phyloP scores from a whole-genome alignment of 176 grass and related monocot species.

The Rhynchospora tenuis region DNA sequence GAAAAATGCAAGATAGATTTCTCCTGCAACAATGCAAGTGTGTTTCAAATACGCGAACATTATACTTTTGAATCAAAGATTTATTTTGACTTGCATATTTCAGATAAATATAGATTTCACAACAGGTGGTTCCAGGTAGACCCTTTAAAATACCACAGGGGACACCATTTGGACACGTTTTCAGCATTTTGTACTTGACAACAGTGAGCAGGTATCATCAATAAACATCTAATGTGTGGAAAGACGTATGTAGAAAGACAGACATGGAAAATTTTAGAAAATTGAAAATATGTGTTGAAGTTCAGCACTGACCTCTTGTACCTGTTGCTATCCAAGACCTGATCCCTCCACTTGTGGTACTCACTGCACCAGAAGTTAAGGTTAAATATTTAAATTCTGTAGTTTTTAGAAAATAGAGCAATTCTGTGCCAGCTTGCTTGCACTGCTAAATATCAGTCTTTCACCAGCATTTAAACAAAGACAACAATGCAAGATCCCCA shows the following conservation, averaged over 20 bases:
- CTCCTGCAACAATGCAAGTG: slow-evolving; percentile 35
- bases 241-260: background rate
- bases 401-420: slow-evolving; percentile 1
- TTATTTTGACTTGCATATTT: background rate
- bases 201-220: background rate
- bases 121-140: no score
- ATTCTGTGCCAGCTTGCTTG: background rate
- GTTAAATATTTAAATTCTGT: background rate
- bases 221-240: background rate
- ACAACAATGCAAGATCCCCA: background rate
- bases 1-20: slow-evolving; percentile 84
- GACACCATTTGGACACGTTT: background rate
- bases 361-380: slow-evolving; percentile 32
- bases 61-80: background rate
- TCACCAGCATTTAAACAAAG: background rate
- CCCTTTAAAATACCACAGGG: background rate
- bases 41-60: background rate
- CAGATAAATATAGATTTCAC: no score
- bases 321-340: slow-evolving; percentile 78
- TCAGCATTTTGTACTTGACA: background rate
- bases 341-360: slow-evolving; percentile 26
- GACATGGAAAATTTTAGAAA: background rate
- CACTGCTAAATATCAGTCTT: background rate
- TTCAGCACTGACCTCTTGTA: slow-evolving; percentile 50
- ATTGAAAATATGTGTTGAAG: background rate